These are phyloP conservation scores for Fusarium equiseti DNA, from an alignment of 2,329 filamentous ascomycete genomes.

Conservation along the genomic window DNA sequence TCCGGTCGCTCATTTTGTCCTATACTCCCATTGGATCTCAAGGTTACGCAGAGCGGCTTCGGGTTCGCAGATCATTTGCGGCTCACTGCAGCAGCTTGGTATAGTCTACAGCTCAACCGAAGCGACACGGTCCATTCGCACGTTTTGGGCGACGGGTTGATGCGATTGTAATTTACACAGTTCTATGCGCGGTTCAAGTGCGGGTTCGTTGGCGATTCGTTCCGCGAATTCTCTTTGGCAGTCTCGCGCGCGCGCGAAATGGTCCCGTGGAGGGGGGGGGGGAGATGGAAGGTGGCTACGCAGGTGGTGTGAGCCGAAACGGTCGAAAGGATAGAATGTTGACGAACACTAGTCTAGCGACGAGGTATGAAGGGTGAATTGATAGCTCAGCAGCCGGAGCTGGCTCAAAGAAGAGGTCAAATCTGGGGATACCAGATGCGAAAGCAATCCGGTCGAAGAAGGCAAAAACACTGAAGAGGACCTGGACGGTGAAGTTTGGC, in stretches of 20 bases:
- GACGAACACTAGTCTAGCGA: slow-evolving; percentile 6
- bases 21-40: slow-evolving; percentile 52
- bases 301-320: slow-evolving; percentile 38
- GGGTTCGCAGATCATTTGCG: slow-evolving; percentile 50
- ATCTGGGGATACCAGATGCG: slow-evolving; percentile 32
- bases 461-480: slow-evolving; percentile 39
- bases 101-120: slow-evolving; percentile 44
- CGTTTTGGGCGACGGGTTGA: slow-evolving; percentile 31
- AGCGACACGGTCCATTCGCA: slow-evolving; percentile 45
- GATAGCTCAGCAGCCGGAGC: slow-evolving; percentile 35
- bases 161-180: slow-evolving; percentile 32
- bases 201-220: slow-evolving; percentile 27
- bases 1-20: slow-evolving; percentile 52
- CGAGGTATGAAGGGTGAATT: slow-evolving; percentile 23
- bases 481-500: slow-evolving; percentile 48
- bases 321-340: slow-evolving; percentile 28
- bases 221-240: slow-evolving; percentile 8
- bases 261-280: slow-evolving; percentile 37
- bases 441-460: slow-evolving; percentile 26
- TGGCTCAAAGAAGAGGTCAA: slow-evolving; percentile 20
- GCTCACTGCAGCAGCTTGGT: slow-evolving; percentile 47
- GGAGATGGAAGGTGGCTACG: slow-evolving; percentile 38
- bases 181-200: slow-evolving; percentile 25
- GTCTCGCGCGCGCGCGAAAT: slow-evolving; percentile 32
- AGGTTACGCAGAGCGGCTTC: slow-evolving; percentile 51